Evolutionary conservation across 192 early-diverging fungal genomes (phyloP).

Genomic region (Linnemannia zychae): DNA sequence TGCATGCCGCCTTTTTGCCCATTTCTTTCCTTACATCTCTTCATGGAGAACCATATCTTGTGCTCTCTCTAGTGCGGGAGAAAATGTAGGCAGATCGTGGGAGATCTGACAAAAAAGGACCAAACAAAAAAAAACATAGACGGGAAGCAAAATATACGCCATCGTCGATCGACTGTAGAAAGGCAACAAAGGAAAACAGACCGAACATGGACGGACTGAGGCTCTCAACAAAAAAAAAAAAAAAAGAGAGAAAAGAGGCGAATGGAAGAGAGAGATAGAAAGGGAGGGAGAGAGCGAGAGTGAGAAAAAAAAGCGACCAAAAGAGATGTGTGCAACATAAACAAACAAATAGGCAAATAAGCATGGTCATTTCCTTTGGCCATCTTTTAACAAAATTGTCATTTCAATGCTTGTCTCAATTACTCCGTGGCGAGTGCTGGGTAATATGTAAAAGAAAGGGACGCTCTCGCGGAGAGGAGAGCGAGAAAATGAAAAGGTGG

Average conservation of each 20-base stretch:
- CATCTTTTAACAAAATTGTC: neutral
- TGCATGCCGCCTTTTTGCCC: constrained; percentile 4
- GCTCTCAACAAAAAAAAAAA: neutral
- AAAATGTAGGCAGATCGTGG: neutral
- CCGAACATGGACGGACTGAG: neutral
- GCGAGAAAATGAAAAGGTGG: neutral
- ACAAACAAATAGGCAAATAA: neutral
- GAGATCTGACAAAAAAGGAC: neutral
- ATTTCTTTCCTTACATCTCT: neutral
- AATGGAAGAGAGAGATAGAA: neutral
- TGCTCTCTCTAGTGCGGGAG: neutral
- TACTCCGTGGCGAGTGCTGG: neutral
- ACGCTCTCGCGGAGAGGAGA: neutral
- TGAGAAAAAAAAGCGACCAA: neutral
- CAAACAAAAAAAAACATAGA: neutral
- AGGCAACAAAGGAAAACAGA: neutral
- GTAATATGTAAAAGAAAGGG: neutral
- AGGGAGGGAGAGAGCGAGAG: too few species aligned
- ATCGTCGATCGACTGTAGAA: neutral
- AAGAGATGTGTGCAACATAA: neutral
- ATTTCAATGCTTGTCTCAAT: neutral
- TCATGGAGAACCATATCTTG: neutral
- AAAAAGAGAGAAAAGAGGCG: neutral
- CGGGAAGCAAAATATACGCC: neutral
- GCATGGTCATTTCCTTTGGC: neutral